These are phyloP conservation scores for Ensete glaucum DNA, from an alignment of 176 grass and related monocot genomes.

Conservation along the genomic window DNA sequence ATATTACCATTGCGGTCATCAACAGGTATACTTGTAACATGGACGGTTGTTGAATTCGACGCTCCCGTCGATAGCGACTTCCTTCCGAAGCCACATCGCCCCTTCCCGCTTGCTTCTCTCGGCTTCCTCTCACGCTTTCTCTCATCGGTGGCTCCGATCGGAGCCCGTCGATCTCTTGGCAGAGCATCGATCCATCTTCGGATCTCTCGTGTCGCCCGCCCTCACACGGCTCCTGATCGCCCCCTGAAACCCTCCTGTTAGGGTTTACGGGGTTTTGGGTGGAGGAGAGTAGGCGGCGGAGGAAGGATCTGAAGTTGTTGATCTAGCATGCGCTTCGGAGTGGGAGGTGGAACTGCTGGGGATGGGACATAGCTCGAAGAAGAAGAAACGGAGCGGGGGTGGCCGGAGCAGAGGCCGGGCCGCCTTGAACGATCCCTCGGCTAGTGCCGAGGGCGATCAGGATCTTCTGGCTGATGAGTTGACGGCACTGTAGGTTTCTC, in stretches of 20 bases:
- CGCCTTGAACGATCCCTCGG: slow-evolving; percentile 64
- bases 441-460: slow-evolving; percentile 50
- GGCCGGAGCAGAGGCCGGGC: slow-evolving; percentile 34
- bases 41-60: too few species aligned
- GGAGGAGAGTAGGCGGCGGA: too few species aligned
- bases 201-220: not conserved
- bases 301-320: not conserved
- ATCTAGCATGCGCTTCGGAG: not conserved
- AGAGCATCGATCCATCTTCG: not conserved
- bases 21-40: too few species aligned
- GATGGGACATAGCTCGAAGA: slow-evolving; percentile 89
- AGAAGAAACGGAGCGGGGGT: slow-evolving; percentile 73
- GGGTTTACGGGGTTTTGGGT: not conserved
- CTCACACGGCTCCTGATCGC: too few species aligned
- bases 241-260: not conserved
- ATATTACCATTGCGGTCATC: too few species aligned
- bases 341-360: not conserved
- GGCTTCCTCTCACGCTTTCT: not conserved
- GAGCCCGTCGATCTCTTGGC: not conserved
- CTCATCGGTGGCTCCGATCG: not conserved
- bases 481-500: slow-evolving; percentile 61
- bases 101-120: not conserved
- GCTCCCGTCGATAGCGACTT: not conserved
- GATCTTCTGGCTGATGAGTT: slow-evolving; percentile 58
- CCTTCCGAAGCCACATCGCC: not conserved